These are phyloP conservation scores for Mycena floridula DNA, from an alignment of 768 basidiomycete genomes.

Conservation along the genomic window DNA sequence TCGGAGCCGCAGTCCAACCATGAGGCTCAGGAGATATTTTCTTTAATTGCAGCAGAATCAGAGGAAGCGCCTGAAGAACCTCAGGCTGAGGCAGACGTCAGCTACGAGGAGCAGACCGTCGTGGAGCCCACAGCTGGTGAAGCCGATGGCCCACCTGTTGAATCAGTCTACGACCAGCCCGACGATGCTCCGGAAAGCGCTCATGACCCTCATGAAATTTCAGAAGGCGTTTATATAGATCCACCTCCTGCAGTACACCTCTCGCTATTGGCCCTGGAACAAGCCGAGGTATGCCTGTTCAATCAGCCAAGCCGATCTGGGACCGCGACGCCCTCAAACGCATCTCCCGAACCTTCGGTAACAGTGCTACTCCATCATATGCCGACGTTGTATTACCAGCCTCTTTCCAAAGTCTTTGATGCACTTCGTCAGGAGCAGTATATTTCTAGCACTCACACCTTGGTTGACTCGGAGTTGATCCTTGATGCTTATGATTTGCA, in stretches of 20 bases:
- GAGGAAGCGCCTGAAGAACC: background rate
- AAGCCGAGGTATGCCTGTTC: slow-evolving; percentile 44
- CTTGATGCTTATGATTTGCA: slow-evolving; percentile 69
- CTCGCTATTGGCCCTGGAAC: slow-evolving; percentile 31
- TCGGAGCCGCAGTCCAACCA: background rate
- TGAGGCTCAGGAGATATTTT: background rate
- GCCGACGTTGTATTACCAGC: slow-evolving; percentile 75
- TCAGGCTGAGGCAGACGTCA: background rate
- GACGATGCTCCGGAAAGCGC: no score
- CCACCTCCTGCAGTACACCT: slow-evolving; percentile 67
- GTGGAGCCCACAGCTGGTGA: background rate
- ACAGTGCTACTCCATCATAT: slow-evolving; percentile 53
- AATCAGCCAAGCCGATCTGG: slow-evolving; percentile 30
- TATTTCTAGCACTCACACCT: slow-evolving; percentile 37
- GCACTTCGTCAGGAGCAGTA: slow-evolving; percentile 61
- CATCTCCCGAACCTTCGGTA: slow-evolving; percentile 12
- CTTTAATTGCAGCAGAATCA: background rate
- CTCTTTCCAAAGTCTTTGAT: slow-evolving; percentile 62
- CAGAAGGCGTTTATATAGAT: slow-evolving; percentile 67
- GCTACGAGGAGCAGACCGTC: background rate
- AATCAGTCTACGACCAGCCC: no score
- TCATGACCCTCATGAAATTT: slow-evolving; percentile 51
- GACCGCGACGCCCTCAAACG: slow-evolving; percentile 16
- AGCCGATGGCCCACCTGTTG: background rate
- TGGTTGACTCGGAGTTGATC: slow-evolving; percentile 56